These are phyloP conservation scores for Allium cepa DNA, from an alignment of 106 monocot genomes.

Conservation along the genomic window DNA sequence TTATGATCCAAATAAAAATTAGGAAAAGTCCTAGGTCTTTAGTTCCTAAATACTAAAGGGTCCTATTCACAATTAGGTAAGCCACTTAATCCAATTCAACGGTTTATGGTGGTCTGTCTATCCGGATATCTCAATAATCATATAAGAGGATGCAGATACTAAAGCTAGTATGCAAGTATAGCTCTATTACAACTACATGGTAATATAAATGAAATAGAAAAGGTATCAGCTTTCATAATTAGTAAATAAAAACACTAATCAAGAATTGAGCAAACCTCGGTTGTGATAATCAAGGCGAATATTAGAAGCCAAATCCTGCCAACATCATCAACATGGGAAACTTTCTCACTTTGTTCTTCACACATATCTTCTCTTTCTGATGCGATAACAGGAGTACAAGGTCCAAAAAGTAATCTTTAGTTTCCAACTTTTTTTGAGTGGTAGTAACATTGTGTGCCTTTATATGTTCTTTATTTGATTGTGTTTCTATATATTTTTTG, in stretches of 20 bases:
- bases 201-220: not conserved
- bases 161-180: too few relatives aligned
- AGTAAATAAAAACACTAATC: too few relatives aligned
- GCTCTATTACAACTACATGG: not conserved
- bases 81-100: not conserved
- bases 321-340: slow-evolving; percentile 10
- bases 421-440: slow-evolving; percentile 48
- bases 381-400: slow-evolving; percentile 45
- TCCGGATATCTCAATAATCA: not conserved
- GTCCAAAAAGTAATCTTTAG: slow-evolving; percentile 63
- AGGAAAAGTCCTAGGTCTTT: not conserved
- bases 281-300: slow-evolving; percentile 72
- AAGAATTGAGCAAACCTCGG: slow-evolving; percentile 42
- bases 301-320: slow-evolving; percentile 60
- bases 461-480: slow-evolving; percentile 17
- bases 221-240: not conserved
- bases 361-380: slow-evolving; percentile 6
- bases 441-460: slow-evolving; percentile 46
- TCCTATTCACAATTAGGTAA: not conserved
- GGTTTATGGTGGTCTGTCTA: not conserved
- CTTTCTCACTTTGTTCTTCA: slow-evolving; percentile 12
- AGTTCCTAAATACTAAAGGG: not conserved
- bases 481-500: slow-evolving; percentile 21
- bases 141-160: not conserved
- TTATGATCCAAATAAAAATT: too few relatives aligned